Evolutionary conservation across 148 eudicot genomes (phyloP).

Genomic region (Gaultheria prostrata): DNA sequence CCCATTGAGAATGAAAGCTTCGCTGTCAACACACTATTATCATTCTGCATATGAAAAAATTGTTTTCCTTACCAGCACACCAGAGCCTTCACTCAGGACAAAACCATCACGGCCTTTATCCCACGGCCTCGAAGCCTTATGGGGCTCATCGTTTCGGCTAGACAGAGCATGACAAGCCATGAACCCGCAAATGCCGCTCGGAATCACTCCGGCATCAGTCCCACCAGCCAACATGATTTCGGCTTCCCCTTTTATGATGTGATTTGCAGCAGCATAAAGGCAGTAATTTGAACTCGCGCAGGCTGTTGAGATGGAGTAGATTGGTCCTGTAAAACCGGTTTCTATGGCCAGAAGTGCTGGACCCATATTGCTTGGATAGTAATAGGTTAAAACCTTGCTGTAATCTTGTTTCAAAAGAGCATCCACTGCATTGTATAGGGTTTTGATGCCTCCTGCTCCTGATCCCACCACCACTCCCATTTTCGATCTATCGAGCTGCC

Average conservation of each 20-base stretch:
- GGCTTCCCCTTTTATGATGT: conserved; percentile 29
- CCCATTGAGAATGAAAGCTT: neutral
- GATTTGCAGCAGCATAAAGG: conserved; percentile 30
- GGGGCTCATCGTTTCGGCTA: conserved; percentile 25
- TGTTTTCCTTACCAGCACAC: conserved; percentile 25
- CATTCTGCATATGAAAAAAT: neutral
- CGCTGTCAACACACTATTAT: neutral
- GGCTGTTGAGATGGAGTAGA: conserved; percentile 31
- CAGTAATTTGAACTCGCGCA: conserved; percentile 31
- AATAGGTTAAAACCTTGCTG: conserved; percentile 11
- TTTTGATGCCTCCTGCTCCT: conserved; percentile 23
- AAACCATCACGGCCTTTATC: conserved; percentile 35
- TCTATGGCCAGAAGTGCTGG: conserved; percentile 30
- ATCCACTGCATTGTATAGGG: neutral
- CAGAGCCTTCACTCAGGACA: conserved; percentile 33
- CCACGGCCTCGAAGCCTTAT: conserved; percentile 35
- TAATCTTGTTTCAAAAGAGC: conserved; percentile 10
- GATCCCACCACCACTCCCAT: conserved; percentile 30
- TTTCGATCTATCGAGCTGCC: conserved; percentile 23
- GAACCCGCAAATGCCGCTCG: conserved; percentile 23
- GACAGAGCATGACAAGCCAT: conserved; percentile 30
- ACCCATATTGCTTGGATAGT: conserved; percentile 13
- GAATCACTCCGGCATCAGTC: conserved; percentile 23
- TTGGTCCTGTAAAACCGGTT: conserved; percentile 29
- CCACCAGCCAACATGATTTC: conserved; percentile 31